Evolutionary conservation across 2,329 filamentous ascomycete genomes (phyloP).

Genomic region (Monilinia aucupariae): DNA sequence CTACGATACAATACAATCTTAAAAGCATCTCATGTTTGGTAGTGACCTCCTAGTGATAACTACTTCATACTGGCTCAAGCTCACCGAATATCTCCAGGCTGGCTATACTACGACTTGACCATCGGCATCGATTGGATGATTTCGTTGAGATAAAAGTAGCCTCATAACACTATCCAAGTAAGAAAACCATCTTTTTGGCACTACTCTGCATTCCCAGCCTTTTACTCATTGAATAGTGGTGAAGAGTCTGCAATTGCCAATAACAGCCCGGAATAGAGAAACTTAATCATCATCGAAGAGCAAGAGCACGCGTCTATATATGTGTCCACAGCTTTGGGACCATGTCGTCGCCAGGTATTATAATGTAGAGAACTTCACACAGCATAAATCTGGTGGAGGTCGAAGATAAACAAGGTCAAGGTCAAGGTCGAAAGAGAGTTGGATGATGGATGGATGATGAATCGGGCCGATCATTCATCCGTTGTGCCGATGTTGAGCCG

Average conservation of each 20-base stretch:
- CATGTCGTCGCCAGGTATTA: not conserved
- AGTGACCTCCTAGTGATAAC: not conserved
- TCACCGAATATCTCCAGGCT: not conserved
- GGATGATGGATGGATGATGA: too few species aligned
- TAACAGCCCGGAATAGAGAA: not conserved
- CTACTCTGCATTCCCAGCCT: too few species aligned
- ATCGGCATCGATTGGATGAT: not conserved
- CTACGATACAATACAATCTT: not conserved
- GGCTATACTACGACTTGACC: not conserved
- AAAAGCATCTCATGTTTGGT: not conserved
- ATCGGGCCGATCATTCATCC: constrained; percentile 7
- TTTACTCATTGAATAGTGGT: too few species aligned
- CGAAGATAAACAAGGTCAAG: not conserved
- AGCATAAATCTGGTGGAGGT: constrained; percentile 1
- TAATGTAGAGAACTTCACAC: constrained; percentile 6
- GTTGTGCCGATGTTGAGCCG: not conserved
- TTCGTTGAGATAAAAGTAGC: not conserved
- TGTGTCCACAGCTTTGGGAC: not conserved
- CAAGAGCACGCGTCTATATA: not conserved
- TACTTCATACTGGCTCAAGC: not conserved
- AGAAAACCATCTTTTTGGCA: not conserved
- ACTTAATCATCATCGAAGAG: not conserved
- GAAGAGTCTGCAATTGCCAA: not conserved
- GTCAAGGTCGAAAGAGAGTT: too few species aligned
- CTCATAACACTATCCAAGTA: not conserved